These are phyloP conservation scores for Aspergillus sp. DNA, from an alignment of 2,329 filamentous ascomycete genomes.

Conservation along the genomic window DNA sequence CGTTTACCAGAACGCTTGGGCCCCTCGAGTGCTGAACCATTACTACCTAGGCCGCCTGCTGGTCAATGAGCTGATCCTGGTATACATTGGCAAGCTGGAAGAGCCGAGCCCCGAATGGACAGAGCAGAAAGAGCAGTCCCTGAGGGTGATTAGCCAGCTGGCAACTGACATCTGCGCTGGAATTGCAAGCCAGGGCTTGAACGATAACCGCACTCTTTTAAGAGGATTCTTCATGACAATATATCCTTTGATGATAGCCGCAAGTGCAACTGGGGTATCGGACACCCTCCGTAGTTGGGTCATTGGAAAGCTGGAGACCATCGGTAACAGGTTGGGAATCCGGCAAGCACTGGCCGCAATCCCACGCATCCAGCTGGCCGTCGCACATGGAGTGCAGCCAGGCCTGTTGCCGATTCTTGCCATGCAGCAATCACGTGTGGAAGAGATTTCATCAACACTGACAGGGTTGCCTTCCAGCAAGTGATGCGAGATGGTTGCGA, in stretches of 20 bases:
- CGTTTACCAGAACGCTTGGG: conserved; percentile 30
- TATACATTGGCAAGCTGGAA: conserved; percentile 4
- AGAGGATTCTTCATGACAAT: conserved; percentile 31
- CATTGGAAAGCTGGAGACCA: conserved; percentile 24
- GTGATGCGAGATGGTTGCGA: not conserved
- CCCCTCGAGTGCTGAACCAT: conserved; percentile 26
- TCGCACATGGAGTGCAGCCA: not conserved
- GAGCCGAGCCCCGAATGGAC: conserved; percentile 9
- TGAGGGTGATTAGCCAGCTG: conserved; percentile 24
- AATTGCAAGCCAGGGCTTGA: conserved; percentile 25
- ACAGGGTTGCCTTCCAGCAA: not conserved
- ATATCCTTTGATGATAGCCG: conserved; percentile 29
- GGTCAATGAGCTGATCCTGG: conserved; percentile 29
- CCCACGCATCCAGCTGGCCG: conserved; percentile 1
- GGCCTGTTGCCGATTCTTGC: not conserved
- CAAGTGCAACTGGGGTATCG: conserved; percentile 25
- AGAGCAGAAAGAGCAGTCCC: conserved; percentile 21
- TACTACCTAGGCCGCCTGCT: conserved; percentile 30
- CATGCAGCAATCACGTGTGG: not conserved
- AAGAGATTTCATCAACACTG: not conserved
- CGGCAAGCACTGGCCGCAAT: conserved; percentile 21
- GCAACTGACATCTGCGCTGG: conserved; percentile 28
- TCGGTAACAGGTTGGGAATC: conserved; percentile 29
- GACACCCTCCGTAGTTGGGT: conserved; percentile 30
- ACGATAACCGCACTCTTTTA: conserved; percentile 19